Evolutionary conservation across 2,329 filamentous ascomycete species (phyloP), one percentile per base, ranked within the genome.

Genomic region (Berkeleyomyces rouxiae): DNA sequence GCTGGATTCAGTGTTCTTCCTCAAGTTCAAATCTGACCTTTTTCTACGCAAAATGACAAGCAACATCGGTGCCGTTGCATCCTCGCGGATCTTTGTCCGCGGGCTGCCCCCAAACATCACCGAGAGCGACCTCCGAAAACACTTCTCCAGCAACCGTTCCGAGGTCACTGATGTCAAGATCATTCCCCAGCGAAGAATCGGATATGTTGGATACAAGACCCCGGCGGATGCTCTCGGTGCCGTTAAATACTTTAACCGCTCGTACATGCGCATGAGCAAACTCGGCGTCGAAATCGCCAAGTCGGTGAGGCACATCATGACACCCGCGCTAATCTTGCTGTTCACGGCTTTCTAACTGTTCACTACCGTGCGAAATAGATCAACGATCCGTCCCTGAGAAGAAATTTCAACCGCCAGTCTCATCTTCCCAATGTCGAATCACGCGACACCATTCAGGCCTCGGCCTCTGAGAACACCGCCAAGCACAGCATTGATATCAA

Each of bases 241-340:
- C 53, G 87, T 95, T 72, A 91, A 88, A 74, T 95, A 96, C 77
- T 96, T 96, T 79, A 91, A 99, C 78, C 89, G 83, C 72, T 86
- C 91, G 66, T 99, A 90, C 74, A 90, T 99, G 69, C 89, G 90
- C 69, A 93, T 96, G 88, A 96, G 91, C 64, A 95, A 86, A 77
- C 90, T 99, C 69, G 81, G 80, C 39, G 93, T 96, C 66, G 91
- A 96, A 76, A 77, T 93, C 70, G 93, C 93, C 63, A 85, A 82
- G 72, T 86, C 93, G 65, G 87, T 95, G 72, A 70, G 78, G 55
- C n/a, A 2, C 11, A 39, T 61, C 5, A 16, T 61, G 23, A 46
- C 9, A 43, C 13, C 37, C 40, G 5, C n/a, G 58, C 10, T 13
- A 4, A 37, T n/a, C 23, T 59, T 46, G 11, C 36, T 47, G 33